Percentiles rank a stretch among this genome's conserved stretches.
phyloP scores from a whole-genome alignment of 2,329 filamentous ascomycete species.

The Onygenales sp. region DNA sequence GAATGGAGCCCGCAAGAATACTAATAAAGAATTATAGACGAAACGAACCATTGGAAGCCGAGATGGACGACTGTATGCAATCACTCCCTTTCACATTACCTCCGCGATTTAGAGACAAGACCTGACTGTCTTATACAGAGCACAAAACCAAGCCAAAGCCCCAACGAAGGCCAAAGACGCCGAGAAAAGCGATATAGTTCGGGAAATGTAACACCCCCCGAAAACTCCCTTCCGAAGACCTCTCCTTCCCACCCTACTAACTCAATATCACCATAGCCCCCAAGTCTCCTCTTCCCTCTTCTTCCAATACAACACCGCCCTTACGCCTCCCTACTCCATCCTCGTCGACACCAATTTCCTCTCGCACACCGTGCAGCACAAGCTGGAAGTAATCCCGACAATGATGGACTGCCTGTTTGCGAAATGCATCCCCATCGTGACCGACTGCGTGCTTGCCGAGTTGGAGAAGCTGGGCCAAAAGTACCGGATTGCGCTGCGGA shows the following conservation, averaged over 20 bases:
- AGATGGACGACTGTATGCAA: slow-evolving; percentile 58
- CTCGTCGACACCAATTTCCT: slow-evolving; percentile 87
- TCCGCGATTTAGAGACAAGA: not conserved
- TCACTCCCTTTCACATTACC: not conserved
- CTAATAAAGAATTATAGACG: slow-evolving; percentile 33
- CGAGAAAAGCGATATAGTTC: slow-evolving; percentile 55
- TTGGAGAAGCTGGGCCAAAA: slow-evolving; percentile 82
- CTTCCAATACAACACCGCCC: slow-evolving; percentile 79
- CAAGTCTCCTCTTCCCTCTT: slow-evolving; percentile 78
- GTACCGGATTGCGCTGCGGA: slow-evolving; percentile 75
- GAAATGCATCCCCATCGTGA: slow-evolving; percentile 82
- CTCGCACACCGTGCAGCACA: slow-evolving; percentile 80
- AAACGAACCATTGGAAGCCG: slow-evolving; percentile 76
- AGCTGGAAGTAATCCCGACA: slow-evolving; percentile 74
- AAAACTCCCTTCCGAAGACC: not conserved
- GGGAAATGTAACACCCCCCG: slow-evolving; percentile 50
- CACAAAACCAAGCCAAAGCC: slow-evolving; percentile 60
- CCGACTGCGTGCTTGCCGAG: slow-evolving; percentile 72
- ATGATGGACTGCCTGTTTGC: slow-evolving; percentile 95
- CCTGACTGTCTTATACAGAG: slow-evolving; percentile 26
- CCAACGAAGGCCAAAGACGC: slow-evolving; percentile 45
- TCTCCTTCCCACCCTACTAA: slow-evolving; percentile 1
- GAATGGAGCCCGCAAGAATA: no score
- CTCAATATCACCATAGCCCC: slow-evolving; percentile 39
- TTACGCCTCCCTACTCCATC: slow-evolving; percentile 72